Evolutionary conservation across 352 stramenopile genomes (phyloP).

Genomic region (Phytophthora agathidicida): DNA sequence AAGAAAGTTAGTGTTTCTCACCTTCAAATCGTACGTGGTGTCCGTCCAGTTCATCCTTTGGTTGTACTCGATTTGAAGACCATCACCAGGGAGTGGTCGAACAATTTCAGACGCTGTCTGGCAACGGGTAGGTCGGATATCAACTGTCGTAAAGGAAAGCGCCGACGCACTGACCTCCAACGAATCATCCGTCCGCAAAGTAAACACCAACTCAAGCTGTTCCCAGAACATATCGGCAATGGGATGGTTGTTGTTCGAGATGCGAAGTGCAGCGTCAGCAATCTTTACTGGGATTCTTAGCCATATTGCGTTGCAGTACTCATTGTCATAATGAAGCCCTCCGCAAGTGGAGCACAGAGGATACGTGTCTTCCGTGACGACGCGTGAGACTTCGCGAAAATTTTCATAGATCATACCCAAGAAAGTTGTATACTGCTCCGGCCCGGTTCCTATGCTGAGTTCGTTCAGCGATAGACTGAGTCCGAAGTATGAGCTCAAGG

Average conservation of each 20-base stretch:
- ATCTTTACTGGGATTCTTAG: conserved; percentile 80
- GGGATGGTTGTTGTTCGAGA: conserved; percentile 60
- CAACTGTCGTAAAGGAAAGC: conserved; percentile 62
- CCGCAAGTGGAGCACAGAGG: conserved; percentile 62
- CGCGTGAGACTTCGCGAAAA: conserved; percentile 78
- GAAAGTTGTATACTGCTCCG: conserved; percentile 73
- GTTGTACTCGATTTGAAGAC: conserved; percentile 79
- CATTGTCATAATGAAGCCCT: conserved; percentile 68
- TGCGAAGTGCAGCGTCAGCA: conserved; percentile 73
- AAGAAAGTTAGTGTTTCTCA: conserved; percentile 84
- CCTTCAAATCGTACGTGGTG: conserved; percentile 62
- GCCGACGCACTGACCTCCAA: conserved; percentile 70
- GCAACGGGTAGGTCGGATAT: conserved; percentile 63
- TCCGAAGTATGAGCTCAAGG: conserved; percentile 67
- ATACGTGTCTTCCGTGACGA: conserved; percentile 85
- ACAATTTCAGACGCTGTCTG: conserved; percentile 70
- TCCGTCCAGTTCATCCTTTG: conserved; percentile 84
- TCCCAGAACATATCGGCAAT: conserved; percentile 83
- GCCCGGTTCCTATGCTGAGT: conserved; percentile 63
- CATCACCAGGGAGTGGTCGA: conserved; percentile 70
- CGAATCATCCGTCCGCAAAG: conserved; percentile 82
- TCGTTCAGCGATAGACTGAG: conserved; percentile 82
- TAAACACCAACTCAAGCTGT: conserved; percentile 81
- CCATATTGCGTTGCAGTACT: conserved; percentile 81
- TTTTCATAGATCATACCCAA: conserved; percentile 90